Evolutionary conservation across 176 grass and related monocot genomes (phyloP), one percentile per base, ranked within the genome.

Genomic region (Guadua angustifolia): DNA sequence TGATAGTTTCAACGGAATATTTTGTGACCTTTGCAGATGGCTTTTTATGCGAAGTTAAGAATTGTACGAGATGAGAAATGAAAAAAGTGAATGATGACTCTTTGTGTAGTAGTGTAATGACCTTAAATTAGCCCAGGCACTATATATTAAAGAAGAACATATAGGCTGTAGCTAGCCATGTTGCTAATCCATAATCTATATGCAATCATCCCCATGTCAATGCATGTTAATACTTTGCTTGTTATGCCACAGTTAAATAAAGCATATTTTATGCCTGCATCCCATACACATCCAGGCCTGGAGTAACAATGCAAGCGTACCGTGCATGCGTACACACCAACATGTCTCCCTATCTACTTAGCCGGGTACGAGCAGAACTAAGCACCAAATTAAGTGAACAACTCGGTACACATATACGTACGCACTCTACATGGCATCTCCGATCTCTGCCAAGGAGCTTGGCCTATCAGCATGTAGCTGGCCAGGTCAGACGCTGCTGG

Each of bases 381-480:
- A 32, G 26, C 60, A 32, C 60, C 32, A 7, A 3, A n/a, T n/a
- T n/a, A n/a, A 6, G 25, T 0, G 60, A 63, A 63, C 15, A 63
- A 15, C 6, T 63, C 26, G 26, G 60, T 63, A 32, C 60, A 16
- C 60, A 33, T 63, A 25, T 29, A 63, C 61, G 61, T 7, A 64
- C 47, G 47, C 26, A 64, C 61, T 7, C 26, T 33, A 50, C 40
- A 52, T 80, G 70, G 11, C 77, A 66, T 75, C 24, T 78, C 43
- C 76, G 52, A 66, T 75, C 24, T 78, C 43, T 82, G 52, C 26
- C 52, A 50, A 77, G 49, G 49, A 46, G 63, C 40, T 49, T 79
- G 67, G 75, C 77, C 68, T 46, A 16, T 61, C 12, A 9, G 22
- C 21, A 18, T 13, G 59, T 63, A 68, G 6, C 61, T 59, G 39